A percentile compares a stretch with the other conserved stretches of the same genome.
Conservation (phyloP, 2,329 filamentous ascomycete genomes). For the Alternaria alternata region DNA sequence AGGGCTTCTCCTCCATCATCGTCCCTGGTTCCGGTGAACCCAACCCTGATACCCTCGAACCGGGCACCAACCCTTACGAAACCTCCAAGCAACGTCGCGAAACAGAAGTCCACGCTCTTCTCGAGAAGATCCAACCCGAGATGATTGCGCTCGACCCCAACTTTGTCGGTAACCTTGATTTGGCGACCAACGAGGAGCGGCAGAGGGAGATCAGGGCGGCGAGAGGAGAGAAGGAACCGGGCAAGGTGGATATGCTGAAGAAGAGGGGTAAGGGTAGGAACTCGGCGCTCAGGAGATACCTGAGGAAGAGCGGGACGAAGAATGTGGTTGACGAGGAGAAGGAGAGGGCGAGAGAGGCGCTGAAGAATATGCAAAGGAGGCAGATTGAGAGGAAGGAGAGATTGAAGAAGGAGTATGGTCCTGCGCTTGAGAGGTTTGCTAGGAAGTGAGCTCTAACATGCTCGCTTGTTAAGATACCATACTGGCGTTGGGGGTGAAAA, state of each 20-base stretch:
- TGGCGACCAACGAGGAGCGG: constrained; percentile 79
- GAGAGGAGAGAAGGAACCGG: constrained; percentile 73
- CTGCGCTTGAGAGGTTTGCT: constrained; percentile 85
- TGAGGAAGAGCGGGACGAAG: constrained; percentile 89
- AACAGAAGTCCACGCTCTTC: constrained; percentile 83
- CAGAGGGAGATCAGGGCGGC: constrained; percentile 72
- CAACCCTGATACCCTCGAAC: constrained; percentile 92
- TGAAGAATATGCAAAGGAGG: constrained; percentile 57
- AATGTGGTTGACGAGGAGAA: constrained; percentile 97
- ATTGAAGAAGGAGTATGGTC: constrained; percentile 79
- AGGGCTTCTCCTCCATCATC: constrained; percentile 88
- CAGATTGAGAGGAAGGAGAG: constrained; percentile 38
- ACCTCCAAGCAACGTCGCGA: constrained; percentile 92
- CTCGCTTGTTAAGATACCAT: constrained; percentile 5
- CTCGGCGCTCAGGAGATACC: constrained; percentile 82
- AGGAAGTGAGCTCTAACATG: constrained; percentile 60
- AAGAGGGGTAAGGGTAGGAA: constrained; percentile 91
- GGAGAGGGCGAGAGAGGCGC: constrained; percentile 83
- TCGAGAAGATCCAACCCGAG: constrained; percentile 94
- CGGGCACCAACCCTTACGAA: constrained; percentile 84
- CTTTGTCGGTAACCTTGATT: constrained; percentile 87
- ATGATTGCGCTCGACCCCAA: constrained; percentile 97
- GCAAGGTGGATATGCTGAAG: constrained; percentile 66
- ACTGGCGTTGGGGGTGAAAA: neutral
- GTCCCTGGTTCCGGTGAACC: constrained; percentile 95